Conservation (phyloP, 2,329 filamentous ascomycete species). For the Neopestalotiopsis rosae region DNA sequence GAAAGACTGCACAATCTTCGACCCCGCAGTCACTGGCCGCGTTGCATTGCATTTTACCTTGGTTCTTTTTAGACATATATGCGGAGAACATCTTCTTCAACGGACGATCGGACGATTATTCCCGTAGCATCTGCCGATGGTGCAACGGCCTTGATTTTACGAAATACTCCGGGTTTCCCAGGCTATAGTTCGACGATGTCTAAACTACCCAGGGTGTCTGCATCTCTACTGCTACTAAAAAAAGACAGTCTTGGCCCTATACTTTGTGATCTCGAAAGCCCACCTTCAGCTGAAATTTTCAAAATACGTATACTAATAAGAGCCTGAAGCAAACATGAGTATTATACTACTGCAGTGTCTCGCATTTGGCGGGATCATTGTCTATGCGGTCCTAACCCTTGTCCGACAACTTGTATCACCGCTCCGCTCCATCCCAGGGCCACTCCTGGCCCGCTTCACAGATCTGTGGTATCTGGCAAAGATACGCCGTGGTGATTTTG, state of each 20-base stretch:
- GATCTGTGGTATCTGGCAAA: constrained; percentile 42
- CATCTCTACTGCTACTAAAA: no score
- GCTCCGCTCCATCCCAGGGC: constrained; percentile 38
- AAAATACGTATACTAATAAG: neutral
- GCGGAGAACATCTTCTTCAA: neutral
- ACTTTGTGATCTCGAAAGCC: neutral
- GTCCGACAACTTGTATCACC: neutral
- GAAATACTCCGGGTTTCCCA: no score
- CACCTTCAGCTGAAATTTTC: neutral
- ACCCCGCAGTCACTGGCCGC: neutral
- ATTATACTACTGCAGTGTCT: neutral
- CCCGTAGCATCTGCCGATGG: neutral
- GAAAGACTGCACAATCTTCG: neutral
- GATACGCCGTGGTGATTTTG: constrained; percentile 32
- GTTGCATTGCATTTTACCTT: neutral
- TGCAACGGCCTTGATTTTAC: neutral
- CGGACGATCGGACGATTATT: neutral
- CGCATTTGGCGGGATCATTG: neutral
- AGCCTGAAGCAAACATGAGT: neutral
- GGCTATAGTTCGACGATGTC: no score
- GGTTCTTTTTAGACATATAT: neutral
- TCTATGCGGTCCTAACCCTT: neutral
- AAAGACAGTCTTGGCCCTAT: no score
- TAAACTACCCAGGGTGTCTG: no score
- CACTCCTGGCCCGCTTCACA: constrained; percentile 44